Percentiles rank a stretch among this genome's conserved stretches.
These are phyloP conservation scores for Anaeromyces robustus DNA, from an alignment of 192 early-diverging fungal species.

Conservation along the genomic window DNA sequence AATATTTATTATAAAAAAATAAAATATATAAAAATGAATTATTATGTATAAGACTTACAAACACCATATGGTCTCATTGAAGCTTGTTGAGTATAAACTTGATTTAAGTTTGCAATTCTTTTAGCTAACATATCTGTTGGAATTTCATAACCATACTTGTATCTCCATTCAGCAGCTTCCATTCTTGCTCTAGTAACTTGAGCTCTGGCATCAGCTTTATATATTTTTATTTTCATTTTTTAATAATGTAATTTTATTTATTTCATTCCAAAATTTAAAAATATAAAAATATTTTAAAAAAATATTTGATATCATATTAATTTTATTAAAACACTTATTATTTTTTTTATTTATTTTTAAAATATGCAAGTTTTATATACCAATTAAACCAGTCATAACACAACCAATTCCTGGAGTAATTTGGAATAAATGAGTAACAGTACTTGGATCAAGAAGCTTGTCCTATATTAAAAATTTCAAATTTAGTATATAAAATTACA, in stretches of 20 bases:
- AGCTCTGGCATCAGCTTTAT: constrained; percentile 72
- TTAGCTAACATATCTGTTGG: constrained; percentile 92
- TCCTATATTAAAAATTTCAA: constrained; percentile 47
- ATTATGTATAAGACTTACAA: constrained; percentile 45
- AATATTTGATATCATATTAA: too few species aligned
- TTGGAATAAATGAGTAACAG: constrained; percentile 85
- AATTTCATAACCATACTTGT: constrained; percentile 98
- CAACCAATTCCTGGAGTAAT: constrained; percentile 88
- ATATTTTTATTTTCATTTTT: too few species aligned
- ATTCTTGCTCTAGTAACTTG: constrained; percentile 83
- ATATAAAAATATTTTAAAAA: too few species aligned
- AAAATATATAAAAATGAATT: too few species aligned
- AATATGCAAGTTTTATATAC: constrained; percentile 16
- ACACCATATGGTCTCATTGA: constrained; percentile 95
- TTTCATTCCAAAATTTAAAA: too few species aligned
- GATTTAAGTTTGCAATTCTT: constrained; percentile 93
- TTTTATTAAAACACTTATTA: too few species aligned
- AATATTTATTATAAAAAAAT: too few species aligned
- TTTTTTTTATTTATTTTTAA: too few species aligned
- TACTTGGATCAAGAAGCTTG: constrained; percentile 85
- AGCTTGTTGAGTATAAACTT: constrained; percentile 98
- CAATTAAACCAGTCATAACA: constrained; percentile 92
- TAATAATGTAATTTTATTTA: too few species aligned
- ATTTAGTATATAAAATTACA: background rate
- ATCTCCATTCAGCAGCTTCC: constrained; percentile 95